Conservation (phyloP, 176 grass and related monocot genomes). For the Zizania latifolia region DNA sequence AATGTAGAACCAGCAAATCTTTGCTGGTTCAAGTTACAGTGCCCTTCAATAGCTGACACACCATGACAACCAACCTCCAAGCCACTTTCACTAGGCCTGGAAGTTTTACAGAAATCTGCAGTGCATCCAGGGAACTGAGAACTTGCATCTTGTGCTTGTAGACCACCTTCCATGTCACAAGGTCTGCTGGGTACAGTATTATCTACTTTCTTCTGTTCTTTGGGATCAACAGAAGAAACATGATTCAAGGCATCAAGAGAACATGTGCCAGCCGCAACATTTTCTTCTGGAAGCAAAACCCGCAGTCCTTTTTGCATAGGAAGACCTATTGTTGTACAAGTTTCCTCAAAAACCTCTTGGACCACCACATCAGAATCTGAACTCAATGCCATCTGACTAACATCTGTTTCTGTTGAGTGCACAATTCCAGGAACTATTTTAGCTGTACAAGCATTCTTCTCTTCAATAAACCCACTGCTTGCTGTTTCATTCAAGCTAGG, state of each 20-base stretch:
- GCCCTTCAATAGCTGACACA: not conserved
- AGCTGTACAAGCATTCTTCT: not conserved
- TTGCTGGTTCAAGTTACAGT: not conserved
- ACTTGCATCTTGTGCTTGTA: not conserved
- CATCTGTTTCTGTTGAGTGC: not conserved
- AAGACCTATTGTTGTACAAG: not conserved
- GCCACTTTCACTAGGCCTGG: not conserved
- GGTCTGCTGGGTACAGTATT: not conserved
- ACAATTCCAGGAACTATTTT: not conserved
- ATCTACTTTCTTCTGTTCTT: not conserved
- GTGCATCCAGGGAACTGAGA: not conserved
- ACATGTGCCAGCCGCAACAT: not conserved
- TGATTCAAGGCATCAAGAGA: not conserved
- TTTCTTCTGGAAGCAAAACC: not conserved
- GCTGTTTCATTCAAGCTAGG: not conserved
- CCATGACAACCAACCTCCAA: not conserved
- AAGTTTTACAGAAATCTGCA: not conserved
- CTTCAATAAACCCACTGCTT: not conserved
- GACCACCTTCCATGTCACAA: not conserved
- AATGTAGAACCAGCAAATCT: not conserved
- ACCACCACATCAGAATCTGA: slow-evolving; percentile 3
- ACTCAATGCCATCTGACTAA: slow-evolving; percentile 13
- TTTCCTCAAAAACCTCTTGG: slow-evolving; percentile 1
- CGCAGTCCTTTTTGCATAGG: slow-evolving; percentile 23
- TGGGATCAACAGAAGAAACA: not conserved